phyloP scores from a whole-genome alignment of 768 basidiomycete genomes.

The Tubosaeta brunneosetosa region DNA sequence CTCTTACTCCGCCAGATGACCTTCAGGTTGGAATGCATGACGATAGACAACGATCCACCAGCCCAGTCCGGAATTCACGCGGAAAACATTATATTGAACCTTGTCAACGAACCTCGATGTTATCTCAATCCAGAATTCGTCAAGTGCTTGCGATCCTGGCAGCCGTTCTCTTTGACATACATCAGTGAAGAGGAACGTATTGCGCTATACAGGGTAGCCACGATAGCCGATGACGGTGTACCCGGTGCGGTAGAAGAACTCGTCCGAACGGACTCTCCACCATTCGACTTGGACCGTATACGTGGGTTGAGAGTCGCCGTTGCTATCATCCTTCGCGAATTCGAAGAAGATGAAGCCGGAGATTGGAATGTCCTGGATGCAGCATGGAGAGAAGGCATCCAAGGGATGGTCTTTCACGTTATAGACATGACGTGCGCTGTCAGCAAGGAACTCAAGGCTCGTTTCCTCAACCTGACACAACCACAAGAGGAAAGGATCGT shows the following conservation, averaged over 20 bases:
- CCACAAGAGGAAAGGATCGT: constrained; percentile 38
- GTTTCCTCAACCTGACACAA: constrained; percentile 37
- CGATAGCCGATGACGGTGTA: constrained; percentile 66
- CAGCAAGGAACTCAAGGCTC: constrained; percentile 46
- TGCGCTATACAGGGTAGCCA: constrained; percentile 55
- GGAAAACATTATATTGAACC: constrained; percentile 61
- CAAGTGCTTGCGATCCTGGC: constrained; percentile 54
- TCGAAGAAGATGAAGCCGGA: constrained; percentile 46
- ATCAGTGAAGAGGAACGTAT: constrained; percentile 59
- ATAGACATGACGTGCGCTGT: constrained; percentile 48
- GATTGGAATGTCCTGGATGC: constrained; percentile 53
- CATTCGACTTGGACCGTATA: constrained; percentile 44
- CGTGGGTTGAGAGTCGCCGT: constrained; percentile 62
- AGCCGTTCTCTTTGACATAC: constrained; percentile 55
- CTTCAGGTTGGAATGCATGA: constrained; percentile 68
- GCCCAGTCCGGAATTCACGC: constrained; percentile 60
- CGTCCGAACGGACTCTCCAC: constrained; percentile 20
- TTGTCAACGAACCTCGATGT: constrained; percentile 56
- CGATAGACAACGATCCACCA: constrained; percentile 57
- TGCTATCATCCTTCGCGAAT: constrained; percentile 49
- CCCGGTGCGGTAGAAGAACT: constrained; percentile 61
- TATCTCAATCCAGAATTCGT: constrained; percentile 57
- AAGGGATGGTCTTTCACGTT: constrained; percentile 55
- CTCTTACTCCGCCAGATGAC: constrained; percentile 69
- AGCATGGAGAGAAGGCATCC: constrained; percentile 57